phyloP scores from a whole-genome alignment of 176 grass and related monocot species.

The Ampelocalamus luodianensis region DNA sequence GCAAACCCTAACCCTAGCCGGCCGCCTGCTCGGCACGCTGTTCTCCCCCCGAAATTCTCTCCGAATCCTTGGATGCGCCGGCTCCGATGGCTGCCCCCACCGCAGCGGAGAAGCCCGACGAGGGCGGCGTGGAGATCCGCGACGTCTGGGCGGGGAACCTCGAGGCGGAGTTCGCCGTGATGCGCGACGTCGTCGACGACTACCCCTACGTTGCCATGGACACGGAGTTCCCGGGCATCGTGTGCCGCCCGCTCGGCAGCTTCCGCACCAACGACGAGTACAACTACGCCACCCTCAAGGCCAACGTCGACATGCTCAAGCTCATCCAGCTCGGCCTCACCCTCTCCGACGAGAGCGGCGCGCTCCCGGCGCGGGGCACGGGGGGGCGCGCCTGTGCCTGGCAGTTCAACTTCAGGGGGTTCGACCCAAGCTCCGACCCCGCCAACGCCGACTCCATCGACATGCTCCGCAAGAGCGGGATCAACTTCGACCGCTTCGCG shows the following conservation, averaged over 20 bases:
- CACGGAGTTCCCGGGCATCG: constrained; percentile 85
- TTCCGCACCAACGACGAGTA: constrained; percentile 33
- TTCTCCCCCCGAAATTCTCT: background rate
- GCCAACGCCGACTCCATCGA: constrained; percentile 64
- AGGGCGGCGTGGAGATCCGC: constrained; percentile 67
- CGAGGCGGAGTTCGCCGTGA: constrained; percentile 69
- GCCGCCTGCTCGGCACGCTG: background rate
- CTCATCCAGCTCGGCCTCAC: constrained; percentile 85
- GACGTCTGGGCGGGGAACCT: constrained; percentile 78
- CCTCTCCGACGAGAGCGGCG: constrained; percentile 65
- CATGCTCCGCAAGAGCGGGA: constrained; percentile 59
- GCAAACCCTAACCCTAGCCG: constrained; percentile 41
- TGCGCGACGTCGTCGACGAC: constrained; percentile 58
- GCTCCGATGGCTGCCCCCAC: constrained; percentile 45
- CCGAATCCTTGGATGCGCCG: constrained; percentile 46
- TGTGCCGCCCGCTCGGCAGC: constrained; percentile 34
- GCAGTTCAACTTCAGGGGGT: constrained; percentile 93
- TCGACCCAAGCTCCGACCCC: constrained; percentile 55
- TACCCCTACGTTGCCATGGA: constrained; percentile 78
- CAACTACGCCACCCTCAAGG: constrained; percentile 70
- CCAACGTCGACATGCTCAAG: constrained; percentile 81
- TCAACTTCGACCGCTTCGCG: constrained; percentile 65
- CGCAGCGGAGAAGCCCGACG: constrained; percentile 17
- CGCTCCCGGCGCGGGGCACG: constrained; percentile 51
- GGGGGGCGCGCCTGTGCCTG: constrained; percentile 50